Base-by-base conservation (phyloP, 192 early-diverging fungal species). In the Podila epigama region DNA sequence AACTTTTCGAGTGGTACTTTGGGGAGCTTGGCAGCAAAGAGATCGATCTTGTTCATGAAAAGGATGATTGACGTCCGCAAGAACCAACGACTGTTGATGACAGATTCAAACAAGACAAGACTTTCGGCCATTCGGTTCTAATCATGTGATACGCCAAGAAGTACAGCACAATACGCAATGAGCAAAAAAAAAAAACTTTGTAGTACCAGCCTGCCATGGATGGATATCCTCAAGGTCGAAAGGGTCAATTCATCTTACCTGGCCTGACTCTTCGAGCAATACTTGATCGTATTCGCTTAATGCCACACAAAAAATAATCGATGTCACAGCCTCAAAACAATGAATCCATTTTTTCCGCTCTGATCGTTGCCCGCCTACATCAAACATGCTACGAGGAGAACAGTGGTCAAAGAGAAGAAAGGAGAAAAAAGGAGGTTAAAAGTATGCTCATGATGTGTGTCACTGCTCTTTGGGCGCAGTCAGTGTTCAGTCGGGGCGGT, bases 221-320 rank as follows among this genome's bases (percentile, higher is more conserved):
- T 18, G 15, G 7, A 48, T 5, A 44, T 10, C 5, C 44, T 22
- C 11, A 5, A 8, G n/a, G 44, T 8, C 15, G 44, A 48, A 9
- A 48, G 44, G n/a, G 44, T 16, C 4, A 16, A 12, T 39, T 11
- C 5, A 27, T 35, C 51, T 66, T 82, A 89, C 86, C 79, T 90
- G 87, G 33, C 73, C 85, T 9, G 88, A 83, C 69, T 97, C 96
- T 56, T 97, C 96, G 12, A 96, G 82, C 33, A 96, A 79, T 2
- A 93, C 89, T 81, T 96, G 96, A 79, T 97, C 94, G 82, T 96
- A 97, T 85, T 96, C 95, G 78, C 91, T 93, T 66, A 96, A 78
- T 1, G 95, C 94, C 22, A 95, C 92, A 69, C 94, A 96, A 77
- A 97, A 97, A 27, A 97, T 96, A 61, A 97, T 96, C 6, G 95